A percentile compares a stretch with the other conserved stretches of the same genome.
Evolutionary conservation across 129 eudicot species (phyloP).

Genomic region (Saussurea involucrata): DNA sequence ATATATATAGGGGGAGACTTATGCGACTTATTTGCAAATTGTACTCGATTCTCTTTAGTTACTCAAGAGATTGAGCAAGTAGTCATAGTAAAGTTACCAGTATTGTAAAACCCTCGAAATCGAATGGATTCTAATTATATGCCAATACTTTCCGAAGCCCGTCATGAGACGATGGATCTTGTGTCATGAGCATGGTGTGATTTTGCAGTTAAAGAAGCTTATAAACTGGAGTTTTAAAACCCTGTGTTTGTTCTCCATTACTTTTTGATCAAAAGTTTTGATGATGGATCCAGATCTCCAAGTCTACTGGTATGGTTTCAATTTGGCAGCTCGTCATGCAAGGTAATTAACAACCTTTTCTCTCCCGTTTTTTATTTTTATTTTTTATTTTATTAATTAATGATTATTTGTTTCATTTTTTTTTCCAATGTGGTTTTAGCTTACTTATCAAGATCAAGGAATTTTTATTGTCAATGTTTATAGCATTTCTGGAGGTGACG

Average conservation of each 20-base stretch:
- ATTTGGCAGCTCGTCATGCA: too few relatives aligned
- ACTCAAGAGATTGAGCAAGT: slow-evolving; percentile 6
- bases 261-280: slow-evolving; percentile 35
- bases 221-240: slow-evolving; percentile 56
- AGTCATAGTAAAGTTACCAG: neutral
- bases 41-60: slow-evolving; percentile 5
- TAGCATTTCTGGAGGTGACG: too few relatives aligned
- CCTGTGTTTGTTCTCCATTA: slow-evolving; percentile 59
- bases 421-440: too few relatives aligned
- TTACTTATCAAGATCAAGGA: too few relatives aligned
- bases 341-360: too few relatives aligned
- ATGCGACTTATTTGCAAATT: neutral
- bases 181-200: slow-evolving; percentile 93
- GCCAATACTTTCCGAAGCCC: slow-evolving; percentile 71
- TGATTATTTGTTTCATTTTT: too few relatives aligned
- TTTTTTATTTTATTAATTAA: too few relatives aligned
- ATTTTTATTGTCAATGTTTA: too few relatives aligned
- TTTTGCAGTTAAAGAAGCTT: slow-evolving; percentile 76
- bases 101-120: neutral
- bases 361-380: too few relatives aligned
- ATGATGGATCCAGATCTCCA: slow-evolving; percentile 40
- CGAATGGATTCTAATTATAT: slow-evolving; percentile 50
- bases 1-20: too few relatives aligned
- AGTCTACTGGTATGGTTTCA: slow-evolving; percentile 32
- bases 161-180: slow-evolving; percentile 95